phyloP scores from a whole-genome alignment of 345 rosid genomes.

The Angophora floribunda region DNA sequence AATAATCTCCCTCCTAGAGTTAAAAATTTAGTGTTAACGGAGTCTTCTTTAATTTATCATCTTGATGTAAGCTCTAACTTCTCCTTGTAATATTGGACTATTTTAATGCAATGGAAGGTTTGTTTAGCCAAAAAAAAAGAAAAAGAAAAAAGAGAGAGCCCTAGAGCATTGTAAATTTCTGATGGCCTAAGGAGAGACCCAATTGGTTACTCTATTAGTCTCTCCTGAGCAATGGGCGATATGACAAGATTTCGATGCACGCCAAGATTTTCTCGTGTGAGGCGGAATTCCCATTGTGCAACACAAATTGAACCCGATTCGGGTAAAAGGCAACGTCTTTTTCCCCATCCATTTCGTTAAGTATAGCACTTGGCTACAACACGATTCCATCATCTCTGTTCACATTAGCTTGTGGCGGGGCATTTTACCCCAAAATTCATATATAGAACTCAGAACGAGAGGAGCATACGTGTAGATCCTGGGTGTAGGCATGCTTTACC shows the following conservation, averaged over 20 bases:
- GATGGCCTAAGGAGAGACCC: too few relatives aligned
- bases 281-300: not conserved
- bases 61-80: too few relatives aligned
- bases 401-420: not conserved
- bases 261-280: not conserved
- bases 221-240: not conserved
- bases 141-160: too few relatives aligned
- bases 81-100: too few relatives aligned
- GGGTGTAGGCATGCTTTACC: not conserved
- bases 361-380: not conserved
- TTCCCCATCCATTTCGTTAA: too few relatives aligned
- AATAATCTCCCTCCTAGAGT: too few relatives aligned
- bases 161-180: too few relatives aligned
- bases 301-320: not conserved
- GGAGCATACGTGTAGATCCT: not conserved
- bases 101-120: too few relatives aligned
- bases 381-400: not conserved
- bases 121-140: too few relatives aligned
- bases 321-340: not conserved
- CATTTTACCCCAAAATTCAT: not conserved
- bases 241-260: fast-evolving
- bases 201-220: not conserved
- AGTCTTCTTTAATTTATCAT: too few relatives aligned
- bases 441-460: not conserved
- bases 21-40: too few relatives aligned